Base-by-base conservation (phyloP, 2,329 filamentous ascomycete species). In the Calycina herbarum region DNA sequence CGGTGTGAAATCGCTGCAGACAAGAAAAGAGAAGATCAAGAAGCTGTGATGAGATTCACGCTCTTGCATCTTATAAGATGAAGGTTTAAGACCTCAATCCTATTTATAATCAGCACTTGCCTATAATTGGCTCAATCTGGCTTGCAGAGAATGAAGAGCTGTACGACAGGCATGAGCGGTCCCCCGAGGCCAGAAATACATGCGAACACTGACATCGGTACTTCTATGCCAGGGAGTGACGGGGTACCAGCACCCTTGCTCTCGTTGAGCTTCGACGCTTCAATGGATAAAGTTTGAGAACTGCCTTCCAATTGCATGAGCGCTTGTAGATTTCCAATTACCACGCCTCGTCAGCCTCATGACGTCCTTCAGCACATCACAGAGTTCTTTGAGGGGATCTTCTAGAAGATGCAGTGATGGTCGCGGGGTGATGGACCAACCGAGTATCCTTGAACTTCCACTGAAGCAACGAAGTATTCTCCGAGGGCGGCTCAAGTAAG, bases 301-400 rank as follows among this genome's bases (percentile, higher is more conserved):
- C 45, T 68, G 70, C 67, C 68, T 68, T 68, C 67, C 69, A 67
- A 68, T 68, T 67, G 70, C 69, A 72, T 70, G 59, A 67, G 70
- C 71, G 70, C 68, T 66, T 70, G 67, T 31, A 64, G 40, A 40
- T 66, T 24, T 51, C 61, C 48, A 59, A 40, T 29, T 35, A 8
- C 63, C 38, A 48, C 27, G 33, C 33, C 48, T 48, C 64, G 64
- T 68, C 70, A 70, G 67, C 68, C 67, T 71, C 64, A 71, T 71
- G 69, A 69, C 64, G 66, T 66, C 29, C 13, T 51, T 27, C 20
- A 57, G 56, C 56, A 17, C 31, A 33, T 35, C 29, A 29, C 24
- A 57, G 31, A 15, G 56, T 64, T 57, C 58, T 42, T 24, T 15
- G 57, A 42, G 56, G 42, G 40, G 63, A 45, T 33, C 61, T 31